phyloP scores from a whole-genome alignment of 139 green algal species.

The Haematococcus sp. region DNA sequence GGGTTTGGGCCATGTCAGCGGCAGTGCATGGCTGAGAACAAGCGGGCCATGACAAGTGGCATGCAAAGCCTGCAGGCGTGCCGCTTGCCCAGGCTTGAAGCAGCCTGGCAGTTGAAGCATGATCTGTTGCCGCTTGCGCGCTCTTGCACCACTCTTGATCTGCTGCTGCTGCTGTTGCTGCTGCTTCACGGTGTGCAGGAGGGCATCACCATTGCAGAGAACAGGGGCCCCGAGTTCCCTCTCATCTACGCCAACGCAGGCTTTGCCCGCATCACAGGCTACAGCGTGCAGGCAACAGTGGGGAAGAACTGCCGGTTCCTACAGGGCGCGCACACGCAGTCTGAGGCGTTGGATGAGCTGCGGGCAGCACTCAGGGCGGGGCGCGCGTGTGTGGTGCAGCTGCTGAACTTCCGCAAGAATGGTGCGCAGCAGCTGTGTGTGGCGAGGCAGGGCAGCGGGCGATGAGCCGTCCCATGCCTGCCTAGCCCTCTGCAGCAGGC shows the following conservation, averaged over 20 bases:
- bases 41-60: too few relatives aligned
- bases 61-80: too few relatives aligned
- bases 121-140: too few relatives aligned
- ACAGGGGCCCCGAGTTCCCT: conserved; percentile 70
- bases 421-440: conserved; percentile 5
- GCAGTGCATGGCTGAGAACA: too few relatives aligned
- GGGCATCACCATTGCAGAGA: conserved; percentile 81
- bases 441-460: too few relatives aligned
- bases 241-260: conserved; percentile 81
- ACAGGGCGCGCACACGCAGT: conserved; percentile 80
- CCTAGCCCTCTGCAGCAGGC: too few relatives aligned
- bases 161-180: not conserved
- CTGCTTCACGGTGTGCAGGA: conserved; percentile 24
- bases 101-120: too few relatives aligned
- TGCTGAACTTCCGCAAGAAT: conserved; percentile 68
- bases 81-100: too few relatives aligned
- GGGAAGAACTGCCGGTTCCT: conserved; percentile 91
- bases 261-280: conserved; percentile 83
- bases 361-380: conserved; percentile 65
- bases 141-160: too few relatives aligned
- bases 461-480: too few relatives aligned
- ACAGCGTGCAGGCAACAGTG: conserved; percentile 56
- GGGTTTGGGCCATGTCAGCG: too few relatives aligned
- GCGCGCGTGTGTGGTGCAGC: conserved; percentile 47
- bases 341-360: conserved; percentile 67